phyloP scores from a whole-genome alignment of 164 flowering plant species.

The Dillenia turbinata region DNA sequence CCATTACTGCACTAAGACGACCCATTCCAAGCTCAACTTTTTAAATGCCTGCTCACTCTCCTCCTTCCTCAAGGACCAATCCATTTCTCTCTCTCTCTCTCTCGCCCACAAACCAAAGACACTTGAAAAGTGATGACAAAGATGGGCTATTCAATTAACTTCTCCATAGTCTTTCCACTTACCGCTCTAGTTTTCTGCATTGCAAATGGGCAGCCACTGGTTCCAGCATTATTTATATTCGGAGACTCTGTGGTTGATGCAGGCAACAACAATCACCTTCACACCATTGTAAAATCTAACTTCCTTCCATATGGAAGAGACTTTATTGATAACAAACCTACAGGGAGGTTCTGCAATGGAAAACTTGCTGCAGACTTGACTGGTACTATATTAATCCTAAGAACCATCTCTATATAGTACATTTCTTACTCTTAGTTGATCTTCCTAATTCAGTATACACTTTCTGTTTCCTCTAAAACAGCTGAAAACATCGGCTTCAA shows the following conservation, averaged over 20 bases:
- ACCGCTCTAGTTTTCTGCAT: conserved; percentile 13
- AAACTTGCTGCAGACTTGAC: conserved; percentile 65
- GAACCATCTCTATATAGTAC: neutral
- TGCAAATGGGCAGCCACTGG: conserved; percentile 60
- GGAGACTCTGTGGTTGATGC: conserved; percentile 76
- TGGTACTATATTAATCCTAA: conserved; percentile 24
- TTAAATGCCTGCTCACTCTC: conserved; percentile 21
- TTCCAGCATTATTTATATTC: conserved; percentile 63
- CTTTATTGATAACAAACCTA: conserved; percentile 39
- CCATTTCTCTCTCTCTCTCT: conserved; percentile 6
- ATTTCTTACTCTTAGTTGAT: neutral
- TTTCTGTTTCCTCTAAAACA: conserved; percentile 12
- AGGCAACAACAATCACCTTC: conserved; percentile 66
- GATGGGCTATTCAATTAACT: conserved; percentile 26
- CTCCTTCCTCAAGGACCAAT: conserved; percentile 8
- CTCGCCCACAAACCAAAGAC: too few relatives aligned
- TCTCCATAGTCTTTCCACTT: conserved; percentile 9
- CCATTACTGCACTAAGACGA: conserved; percentile 16
- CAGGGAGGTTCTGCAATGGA: conserved; percentile 88
- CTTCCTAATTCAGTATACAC: too few relatives aligned
- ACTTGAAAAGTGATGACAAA: neutral
- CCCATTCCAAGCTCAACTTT: conserved; percentile 2
- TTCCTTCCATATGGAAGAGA: conserved; percentile 80
- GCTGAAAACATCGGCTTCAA: conserved; percentile 69
- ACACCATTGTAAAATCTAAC: conserved; percentile 56